These are phyloP conservation scores for Auricularia sp. DNA, from an alignment of 768 basidiomycete species.

Conservation along the genomic window DNA sequence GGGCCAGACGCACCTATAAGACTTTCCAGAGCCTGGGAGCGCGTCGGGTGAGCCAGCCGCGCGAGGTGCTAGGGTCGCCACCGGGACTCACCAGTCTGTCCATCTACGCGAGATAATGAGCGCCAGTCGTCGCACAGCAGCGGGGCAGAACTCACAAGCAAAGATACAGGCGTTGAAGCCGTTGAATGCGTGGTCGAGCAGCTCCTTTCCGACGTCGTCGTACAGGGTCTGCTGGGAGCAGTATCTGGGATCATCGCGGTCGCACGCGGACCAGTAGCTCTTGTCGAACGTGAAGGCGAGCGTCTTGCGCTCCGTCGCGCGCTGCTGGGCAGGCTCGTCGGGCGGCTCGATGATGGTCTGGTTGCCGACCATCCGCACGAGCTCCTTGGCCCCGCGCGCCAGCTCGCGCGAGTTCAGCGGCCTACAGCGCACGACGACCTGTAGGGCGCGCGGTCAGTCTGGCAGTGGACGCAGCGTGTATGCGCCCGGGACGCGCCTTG, in stretches of 20 bases:
- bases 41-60: background rate
- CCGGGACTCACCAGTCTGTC: constrained; percentile 67
- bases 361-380: constrained; percentile 93
- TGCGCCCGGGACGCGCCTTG: constrained; percentile 31
- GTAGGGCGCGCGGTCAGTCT: background rate
- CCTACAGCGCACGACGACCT: constrained; percentile 85
- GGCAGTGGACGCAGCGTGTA: no score
- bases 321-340: constrained; percentile 58
- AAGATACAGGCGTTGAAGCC: constrained; percentile 99
- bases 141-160: constrained; percentile 63
- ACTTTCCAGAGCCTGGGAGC: constrained; percentile 73
- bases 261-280: constrained; percentile 93
- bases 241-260: constrained; percentile 80
- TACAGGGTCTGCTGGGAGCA: constrained; percentile 93
- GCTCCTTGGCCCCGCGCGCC: constrained; percentile 83
- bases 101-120: constrained; percentile 33
- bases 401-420: constrained; percentile 93
- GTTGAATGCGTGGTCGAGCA: constrained; percentile 89
- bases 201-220: constrained; percentile 86
- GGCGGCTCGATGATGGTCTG: constrained; percentile 90
- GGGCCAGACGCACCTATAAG: constrained; percentile 59
- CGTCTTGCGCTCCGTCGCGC: constrained; percentile 82
- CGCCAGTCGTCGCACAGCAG: no score
- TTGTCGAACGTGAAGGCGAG: constrained; percentile 95
- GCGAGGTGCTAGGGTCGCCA: background rate